Base-by-base conservation (phyloP, 106 monocot genomes). In the Amphibolis antarctica region DNA sequence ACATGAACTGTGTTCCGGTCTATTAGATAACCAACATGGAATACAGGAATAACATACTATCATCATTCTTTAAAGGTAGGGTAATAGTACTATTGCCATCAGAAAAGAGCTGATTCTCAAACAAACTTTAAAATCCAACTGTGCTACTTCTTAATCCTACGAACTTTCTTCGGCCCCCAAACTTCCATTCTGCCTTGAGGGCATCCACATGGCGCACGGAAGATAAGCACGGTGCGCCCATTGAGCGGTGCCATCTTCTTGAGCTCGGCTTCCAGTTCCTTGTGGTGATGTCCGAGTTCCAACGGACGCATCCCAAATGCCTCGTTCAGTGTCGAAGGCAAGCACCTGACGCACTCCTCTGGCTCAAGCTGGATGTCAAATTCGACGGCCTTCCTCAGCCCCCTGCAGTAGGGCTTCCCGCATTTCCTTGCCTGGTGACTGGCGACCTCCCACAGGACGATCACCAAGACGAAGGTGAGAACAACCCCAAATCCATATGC, bases 161-260 rank as follows among this genome's bases (percentile, higher is more conserved):
- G 48, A 30, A 19, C 5, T n/a, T 69, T 69, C 28, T 60, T 60
- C 13, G 69, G 69, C 10, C 69, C 69, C 44, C 25, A 28, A 4
- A 69, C 69, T 2, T 20, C 69, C 59, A 69, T 45, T 36, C 47
- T 46, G 9, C 69, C 69, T 13, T 15, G 47, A 28, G 69, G 31
- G 28, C 69, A 69, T 4, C 69, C 69, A 44, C 69, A 69, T 11
- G 12, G 27, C 20, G 44, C 59, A 10, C 47, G 69, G 28, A 69
- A 69, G 1, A 69, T 27, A 1, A 69, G 69, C 5, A 69, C 4
- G 11, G 31, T 19, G 12, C 69, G 13, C 19, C 69, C 69, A 29
- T 49, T 69, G 3, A 17, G 48, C 9, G 69, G 69, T 48, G 69
- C 69, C 20, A 69, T 21, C 60, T 69, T 69, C 60, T 49, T 69